These are phyloP conservation scores for Aspergillus sp. DNA, from an alignment of 2,329 filamentous ascomycete species.

Conservation along the genomic window DNA sequence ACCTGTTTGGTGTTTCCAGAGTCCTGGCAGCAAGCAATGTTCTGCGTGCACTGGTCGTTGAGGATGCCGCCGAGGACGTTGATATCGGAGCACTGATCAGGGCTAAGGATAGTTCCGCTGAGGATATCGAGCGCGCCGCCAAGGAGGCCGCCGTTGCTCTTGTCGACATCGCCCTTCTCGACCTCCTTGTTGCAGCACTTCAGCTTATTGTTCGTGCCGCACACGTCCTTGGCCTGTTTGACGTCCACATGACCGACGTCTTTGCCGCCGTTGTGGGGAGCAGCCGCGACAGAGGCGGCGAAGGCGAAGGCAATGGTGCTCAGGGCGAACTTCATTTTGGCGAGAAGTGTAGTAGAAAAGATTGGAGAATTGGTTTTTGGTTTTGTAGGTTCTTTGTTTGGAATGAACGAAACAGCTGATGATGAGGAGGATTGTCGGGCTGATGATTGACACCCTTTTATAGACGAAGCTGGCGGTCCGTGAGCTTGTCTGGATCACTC, in stretches of 20 bases:
- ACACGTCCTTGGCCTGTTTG: conserved; percentile 31
- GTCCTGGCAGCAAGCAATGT: conserved; percentile 33
- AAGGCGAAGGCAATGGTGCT: conserved; percentile 25
- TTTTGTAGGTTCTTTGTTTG: too few species aligned
- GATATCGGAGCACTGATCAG: too few species aligned
- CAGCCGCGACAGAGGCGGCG: conserved; percentile 24
- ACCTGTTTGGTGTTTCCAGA: too few species aligned
- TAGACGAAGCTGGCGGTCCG: too few species aligned
- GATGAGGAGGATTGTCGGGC: too few species aligned
- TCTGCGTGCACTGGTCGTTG: conserved; percentile 33
- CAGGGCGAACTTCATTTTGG: conserved; percentile 31
- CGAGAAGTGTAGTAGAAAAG: too few species aligned
- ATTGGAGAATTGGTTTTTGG: too few species aligned
- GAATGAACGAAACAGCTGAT: too few species aligned
- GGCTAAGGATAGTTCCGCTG: too few species aligned
- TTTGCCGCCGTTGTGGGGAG: conserved; percentile 21
- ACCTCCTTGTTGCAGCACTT: conserved; percentile 28
- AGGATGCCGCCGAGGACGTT: too few species aligned
- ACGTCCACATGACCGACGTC: conserved; percentile 26
- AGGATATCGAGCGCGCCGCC: conserved; percentile 27
- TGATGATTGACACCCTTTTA: too few species aligned
- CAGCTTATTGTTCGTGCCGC: conserved; percentile 29
- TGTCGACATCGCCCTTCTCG: conserved; percentile 27
- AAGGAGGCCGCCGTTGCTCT: conserved; percentile 23
- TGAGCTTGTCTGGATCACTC: too few species aligned